These are phyloP conservation scores for Hypoxylon sp. DNA, from an alignment of 2,329 filamentous ascomycete species.

Conservation along the genomic window DNA sequence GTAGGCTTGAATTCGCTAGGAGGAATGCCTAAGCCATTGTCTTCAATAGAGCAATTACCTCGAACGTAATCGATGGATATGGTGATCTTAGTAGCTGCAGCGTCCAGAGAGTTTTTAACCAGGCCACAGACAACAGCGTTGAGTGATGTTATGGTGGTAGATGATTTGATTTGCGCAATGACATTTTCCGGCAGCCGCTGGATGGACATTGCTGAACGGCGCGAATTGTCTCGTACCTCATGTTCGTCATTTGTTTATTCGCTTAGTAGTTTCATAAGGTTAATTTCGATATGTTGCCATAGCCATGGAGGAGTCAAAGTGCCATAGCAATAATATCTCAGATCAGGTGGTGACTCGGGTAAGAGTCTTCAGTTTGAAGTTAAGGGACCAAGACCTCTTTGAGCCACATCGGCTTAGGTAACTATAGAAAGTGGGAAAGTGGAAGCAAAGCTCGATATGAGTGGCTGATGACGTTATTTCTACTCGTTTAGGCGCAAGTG, in stretches of 20 bases:
- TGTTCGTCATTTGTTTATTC: conserved; percentile 24
- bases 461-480: conserved; percentile 48
- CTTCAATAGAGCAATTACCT: conserved; percentile 84
- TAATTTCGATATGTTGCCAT: not conserved
- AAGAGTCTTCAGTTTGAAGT: conserved; percentile 6
- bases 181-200: conserved; percentile 78
- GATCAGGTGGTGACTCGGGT: not conserved
- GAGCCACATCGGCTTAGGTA: conserved; percentile 3
- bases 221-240: conserved; percentile 21
- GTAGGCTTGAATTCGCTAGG: conserved; percentile 78
- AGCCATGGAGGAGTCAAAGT: conserved; percentile 2
- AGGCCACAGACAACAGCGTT: conserved; percentile 80
- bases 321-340: not conserved
- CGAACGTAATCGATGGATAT: conserved; percentile 81
- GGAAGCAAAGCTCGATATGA: not conserved
- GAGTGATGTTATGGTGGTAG: conserved; percentile 81
- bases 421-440: not conserved
- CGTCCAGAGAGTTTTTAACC: conserved; percentile 88
- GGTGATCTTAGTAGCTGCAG: conserved; percentile 76
- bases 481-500: conserved; percentile 12
- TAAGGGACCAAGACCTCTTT: not conserved
- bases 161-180: conserved; percentile 86
- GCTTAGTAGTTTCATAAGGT: not conserved
- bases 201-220: conserved; percentile 69
- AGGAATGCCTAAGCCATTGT: conserved; percentile 85